These are phyloP conservation scores for Dactylellina drechsleri DNA, from an alignment of 2,329 filamentous ascomycete genomes.

Conservation along the genomic window DNA sequence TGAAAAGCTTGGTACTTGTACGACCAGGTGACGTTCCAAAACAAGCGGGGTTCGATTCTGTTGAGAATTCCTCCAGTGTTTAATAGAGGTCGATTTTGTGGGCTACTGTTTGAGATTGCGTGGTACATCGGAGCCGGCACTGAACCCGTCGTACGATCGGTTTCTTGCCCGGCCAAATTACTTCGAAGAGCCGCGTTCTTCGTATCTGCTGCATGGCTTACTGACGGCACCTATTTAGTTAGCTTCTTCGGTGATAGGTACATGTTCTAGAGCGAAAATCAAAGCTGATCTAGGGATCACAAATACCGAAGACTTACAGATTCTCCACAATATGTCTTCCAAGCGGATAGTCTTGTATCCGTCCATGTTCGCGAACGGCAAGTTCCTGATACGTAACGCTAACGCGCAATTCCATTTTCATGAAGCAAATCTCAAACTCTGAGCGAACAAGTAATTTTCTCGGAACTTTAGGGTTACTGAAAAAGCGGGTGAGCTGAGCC, in stretches of 20 bases:
- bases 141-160: not conserved
- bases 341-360: not conserved
- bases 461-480: conserved; percentile 41
- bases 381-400: not conserved
- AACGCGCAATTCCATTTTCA: conserved; percentile 24
- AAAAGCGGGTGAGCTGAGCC: conserved; percentile 33
- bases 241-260: too few species aligned
- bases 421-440: conserved; percentile 36
- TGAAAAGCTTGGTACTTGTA: not conserved
- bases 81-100: not conserved
- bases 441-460: conserved; percentile 28
- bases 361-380: conserved; percentile 15
- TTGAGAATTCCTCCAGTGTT: too few species aligned
- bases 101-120: not conserved
- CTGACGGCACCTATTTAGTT: too few species aligned
- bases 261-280: too few species aligned
- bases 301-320: too few species aligned
- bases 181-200: not conserved
- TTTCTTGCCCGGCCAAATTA: not conserved
- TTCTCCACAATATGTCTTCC: too few species aligned
- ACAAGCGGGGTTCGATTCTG: too few species aligned
- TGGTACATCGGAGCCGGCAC: not conserved
- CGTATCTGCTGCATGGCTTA: not conserved
- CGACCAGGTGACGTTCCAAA: conserved; percentile 2
- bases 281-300: too few species aligned